Evolutionary conservation across 805 yeast genomes (phyloP).

Genomic region (Nakazawaea pomicola): DNA sequence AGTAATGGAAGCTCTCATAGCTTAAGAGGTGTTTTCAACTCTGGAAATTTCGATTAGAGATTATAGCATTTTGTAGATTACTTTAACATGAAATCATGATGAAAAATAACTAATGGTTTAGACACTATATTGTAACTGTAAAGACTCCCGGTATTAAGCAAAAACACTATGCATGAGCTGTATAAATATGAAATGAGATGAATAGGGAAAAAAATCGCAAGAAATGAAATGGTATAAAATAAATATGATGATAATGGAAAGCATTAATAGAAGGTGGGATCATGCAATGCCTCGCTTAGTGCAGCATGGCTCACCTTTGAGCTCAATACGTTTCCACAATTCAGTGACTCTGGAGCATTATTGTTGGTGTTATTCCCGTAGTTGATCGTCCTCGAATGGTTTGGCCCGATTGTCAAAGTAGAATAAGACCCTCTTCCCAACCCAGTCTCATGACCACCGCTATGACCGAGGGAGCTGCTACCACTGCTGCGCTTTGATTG

Average conservation of each 20-base stretch:
- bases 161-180: too few relatives aligned
- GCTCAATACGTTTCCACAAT: constrained; percentile 25
- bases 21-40: constrained; percentile 14
- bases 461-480: neutral
- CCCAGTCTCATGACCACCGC: too few relatives aligned
- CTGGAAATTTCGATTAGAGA: constrained; percentile 15
- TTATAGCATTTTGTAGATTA: too few relatives aligned
- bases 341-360: too few relatives aligned
- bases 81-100: too few relatives aligned
- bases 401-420: constrained; percentile 35
- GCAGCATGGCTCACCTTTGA: constrained; percentile 43
- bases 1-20: constrained; percentile 10
- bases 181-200: constrained; percentile 19
- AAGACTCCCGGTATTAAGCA: too few relatives aligned
- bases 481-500: constrained; percentile 13
- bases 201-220: constrained; percentile 4
- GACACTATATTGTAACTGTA: too few relatives aligned
- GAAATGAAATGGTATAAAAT: too few relatives aligned
- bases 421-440: constrained; percentile 40
- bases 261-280: constrained; percentile 4
- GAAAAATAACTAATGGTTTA: too few relatives aligned
- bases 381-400: constrained; percentile 33
- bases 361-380: too few relatives aligned
- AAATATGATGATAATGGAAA: neutral
- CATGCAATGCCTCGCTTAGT: constrained; percentile 38